Evolutionary conservation across 345 rosid species (phyloP).

Genomic region (Durio zibethinus): DNA sequence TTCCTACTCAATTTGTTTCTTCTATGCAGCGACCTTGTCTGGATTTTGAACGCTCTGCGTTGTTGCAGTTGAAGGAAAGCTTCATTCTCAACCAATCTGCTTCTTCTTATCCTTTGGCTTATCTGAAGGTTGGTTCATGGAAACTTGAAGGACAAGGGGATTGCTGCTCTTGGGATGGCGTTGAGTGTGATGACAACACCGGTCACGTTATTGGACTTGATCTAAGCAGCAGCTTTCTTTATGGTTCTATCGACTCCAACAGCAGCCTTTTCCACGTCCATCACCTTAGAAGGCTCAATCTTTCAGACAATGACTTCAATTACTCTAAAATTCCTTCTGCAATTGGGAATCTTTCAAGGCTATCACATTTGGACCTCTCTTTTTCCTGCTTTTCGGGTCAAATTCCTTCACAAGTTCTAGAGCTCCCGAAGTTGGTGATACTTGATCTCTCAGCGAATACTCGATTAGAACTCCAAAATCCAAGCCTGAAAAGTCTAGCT

Average conservation of each 20-base stretch:
- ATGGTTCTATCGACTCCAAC: slow-evolving; percentile 21
- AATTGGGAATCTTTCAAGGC: not conserved
- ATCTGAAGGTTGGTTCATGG: not conserved
- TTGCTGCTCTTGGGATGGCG: slow-evolving; percentile 21
- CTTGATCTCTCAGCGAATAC: slow-evolving; percentile 4
- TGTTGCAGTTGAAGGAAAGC: slow-evolving; percentile 7
- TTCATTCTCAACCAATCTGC: not conserved
- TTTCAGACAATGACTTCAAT: slow-evolving; percentile 18
- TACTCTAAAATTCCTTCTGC: slow-evolving; percentile 11
- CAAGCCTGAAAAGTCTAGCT: not conserved
- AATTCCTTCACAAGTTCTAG: slow-evolving; percentile 8
- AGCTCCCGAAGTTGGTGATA: slow-evolving; percentile 6
- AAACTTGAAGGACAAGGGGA: not conserved
- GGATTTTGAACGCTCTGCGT: not conserved
- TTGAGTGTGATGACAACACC: slow-evolving; percentile 13
- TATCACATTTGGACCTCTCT: slow-evolving; percentile 18
- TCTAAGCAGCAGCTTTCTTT: slow-evolving; percentile 11
- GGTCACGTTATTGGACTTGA: slow-evolving; percentile 7
- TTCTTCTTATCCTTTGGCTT: too few species aligned
- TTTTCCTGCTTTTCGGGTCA: not conserved
- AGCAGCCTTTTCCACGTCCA: slow-evolving; percentile 15
- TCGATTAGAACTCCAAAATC: not conserved
- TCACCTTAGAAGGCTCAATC: slow-evolving; percentile 21
- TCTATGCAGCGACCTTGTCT: not conserved
- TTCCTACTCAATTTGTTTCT: not conserved